phyloP scores from a whole-genome alignment of 2,329 filamentous ascomycete species.

The Exserohilum rostratum region DNA sequence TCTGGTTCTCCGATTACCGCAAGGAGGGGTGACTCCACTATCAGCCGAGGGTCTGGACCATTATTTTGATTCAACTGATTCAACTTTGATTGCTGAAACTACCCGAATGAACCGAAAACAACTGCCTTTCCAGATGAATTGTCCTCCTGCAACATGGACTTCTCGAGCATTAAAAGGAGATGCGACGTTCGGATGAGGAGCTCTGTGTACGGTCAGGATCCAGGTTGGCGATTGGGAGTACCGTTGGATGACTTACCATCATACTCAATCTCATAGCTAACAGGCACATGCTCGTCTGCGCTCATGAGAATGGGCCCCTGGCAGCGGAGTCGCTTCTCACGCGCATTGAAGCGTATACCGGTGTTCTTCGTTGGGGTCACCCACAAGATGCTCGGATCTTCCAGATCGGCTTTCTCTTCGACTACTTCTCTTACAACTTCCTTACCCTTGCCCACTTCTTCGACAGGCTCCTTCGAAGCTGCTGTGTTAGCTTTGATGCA shows the following conservation, averaged over 20 bases:
- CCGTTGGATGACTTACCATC: slow-evolving; percentile 61
- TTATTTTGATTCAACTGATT: neutral
- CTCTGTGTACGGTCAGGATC: slow-evolving; percentile 23
- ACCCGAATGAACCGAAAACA: slow-evolving; percentile 62
- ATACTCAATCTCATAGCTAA: slow-evolving; percentile 73
- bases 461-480: slow-evolving; percentile 27
- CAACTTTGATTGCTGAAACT: slow-evolving; percentile 4
- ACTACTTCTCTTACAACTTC: slow-evolving; percentile 17
- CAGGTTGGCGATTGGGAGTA: neutral
- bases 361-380: slow-evolving; percentile 66
- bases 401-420: slow-evolving; percentile 12
- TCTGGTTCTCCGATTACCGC: slow-evolving; percentile 5
- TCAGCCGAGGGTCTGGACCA: slow-evolving; percentile 5
- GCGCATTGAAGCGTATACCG: slow-evolving; percentile 71
- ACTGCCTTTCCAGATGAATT: slow-evolving; percentile 69
- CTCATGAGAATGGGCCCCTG: slow-evolving; percentile 62
- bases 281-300: slow-evolving; percentile 67
- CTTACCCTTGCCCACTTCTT: slow-evolving; percentile 32
- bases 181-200: slow-evolving; percentile 42
- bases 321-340: slow-evolving; percentile 55
- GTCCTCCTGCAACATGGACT: slow-evolving; percentile 65
- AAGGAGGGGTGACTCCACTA: slow-evolving; percentile 6
- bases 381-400: slow-evolving; percentile 65
- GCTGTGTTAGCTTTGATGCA: slow-evolving; percentile 18
- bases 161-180: slow-evolving; percentile 62